Percentiles rank a stretch among this genome's conserved stretches.
Evolutionary conservation across 176 grass and related monocot species (phyloP).

Genomic region (Ananas comosus): DNA sequence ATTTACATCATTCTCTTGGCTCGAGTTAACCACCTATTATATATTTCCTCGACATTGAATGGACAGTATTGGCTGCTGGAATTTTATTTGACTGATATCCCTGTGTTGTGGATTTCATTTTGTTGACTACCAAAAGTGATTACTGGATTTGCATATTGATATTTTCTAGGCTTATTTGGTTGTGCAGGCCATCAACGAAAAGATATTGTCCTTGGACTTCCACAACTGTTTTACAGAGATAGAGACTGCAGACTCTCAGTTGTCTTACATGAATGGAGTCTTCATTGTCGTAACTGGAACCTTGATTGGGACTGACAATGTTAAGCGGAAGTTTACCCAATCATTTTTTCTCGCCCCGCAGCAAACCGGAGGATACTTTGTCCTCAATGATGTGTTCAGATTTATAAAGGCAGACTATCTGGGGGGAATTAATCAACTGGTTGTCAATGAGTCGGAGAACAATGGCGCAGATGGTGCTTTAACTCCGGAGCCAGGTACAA

Average conservation of each 20-base stretch:
- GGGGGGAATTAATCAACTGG: conserved; percentile 19
- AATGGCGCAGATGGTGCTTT: conserved; percentile 25
- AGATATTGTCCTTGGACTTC: conserved; percentile 67
- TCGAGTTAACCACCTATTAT: too few relatives aligned
- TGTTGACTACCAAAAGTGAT: too few relatives aligned
- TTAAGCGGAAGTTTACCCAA: conserved; percentile 49
- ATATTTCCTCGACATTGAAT: too few relatives aligned
- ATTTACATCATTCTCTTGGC: too few relatives aligned
- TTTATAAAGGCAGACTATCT: conserved; percentile 43
- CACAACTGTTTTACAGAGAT: conserved; percentile 70
- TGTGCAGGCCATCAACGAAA: conserved; percentile 22
- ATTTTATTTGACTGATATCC: too few relatives aligned
- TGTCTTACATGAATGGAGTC: conserved; percentile 63
- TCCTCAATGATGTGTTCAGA: conserved; percentile 5
- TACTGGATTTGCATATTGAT: too few relatives aligned
- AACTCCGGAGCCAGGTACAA: conserved; percentile 33
- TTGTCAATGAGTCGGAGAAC: conserved; percentile 32
- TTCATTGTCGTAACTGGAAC: conserved; percentile 80
- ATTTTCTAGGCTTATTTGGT: too few relatives aligned
- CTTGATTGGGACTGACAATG: conserved; percentile 39
- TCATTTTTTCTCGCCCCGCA: not conserved
- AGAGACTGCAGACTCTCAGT: conserved; percentile 67
- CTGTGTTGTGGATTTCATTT: too few relatives aligned
- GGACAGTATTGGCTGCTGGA: too few relatives aligned
- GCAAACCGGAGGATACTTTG: not conserved